phyloP scores from a whole-genome alignment of 306 rosid genomes.

The Luffa aegyptiaca region DNA sequence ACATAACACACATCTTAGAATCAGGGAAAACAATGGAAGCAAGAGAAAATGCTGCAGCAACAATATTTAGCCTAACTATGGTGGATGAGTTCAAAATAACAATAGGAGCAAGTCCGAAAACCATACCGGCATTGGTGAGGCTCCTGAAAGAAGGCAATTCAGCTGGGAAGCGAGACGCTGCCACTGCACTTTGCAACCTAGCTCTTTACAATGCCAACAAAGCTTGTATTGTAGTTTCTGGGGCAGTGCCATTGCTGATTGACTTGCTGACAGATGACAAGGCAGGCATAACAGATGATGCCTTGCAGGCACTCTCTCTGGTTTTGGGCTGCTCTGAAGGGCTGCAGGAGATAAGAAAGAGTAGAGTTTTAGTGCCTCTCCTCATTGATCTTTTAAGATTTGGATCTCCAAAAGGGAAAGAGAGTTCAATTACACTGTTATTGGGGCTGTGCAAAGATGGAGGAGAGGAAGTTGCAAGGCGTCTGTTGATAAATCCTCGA shows the following conservation, averaged over 20 bases:
- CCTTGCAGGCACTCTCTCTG: constrained; percentile 53
- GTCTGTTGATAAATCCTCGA: constrained; percentile 60
- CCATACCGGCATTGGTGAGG: constrained; percentile 64
- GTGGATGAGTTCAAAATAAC: constrained; percentile 61
- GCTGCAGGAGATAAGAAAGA: constrained; percentile 53
- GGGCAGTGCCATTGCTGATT: constrained; percentile 49
- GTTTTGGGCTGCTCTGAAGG: constrained; percentile 66
- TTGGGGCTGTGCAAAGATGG: constrained; percentile 84
- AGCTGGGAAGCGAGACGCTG: constrained; percentile 78
- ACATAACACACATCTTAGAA: constrained; percentile 59
- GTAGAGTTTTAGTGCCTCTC: constrained; percentile 51
- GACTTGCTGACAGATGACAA: constrained; percentile 70
- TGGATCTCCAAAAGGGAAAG: constrained; percentile 88
- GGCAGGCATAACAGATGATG: constrained; percentile 76
- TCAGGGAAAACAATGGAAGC: constrained; percentile 77
- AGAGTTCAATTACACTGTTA: constrained; percentile 59
- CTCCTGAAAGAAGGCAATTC: constrained; percentile 72
- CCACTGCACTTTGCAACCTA: constrained; percentile 64
- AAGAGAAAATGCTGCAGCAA: constrained; percentile 86
- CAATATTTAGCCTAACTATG: constrained; percentile 67
- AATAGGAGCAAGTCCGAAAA: constrained; percentile 49
- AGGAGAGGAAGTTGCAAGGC: constrained; percentile 59
- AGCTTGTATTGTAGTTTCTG: constrained; percentile 36
- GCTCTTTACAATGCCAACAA: constrained; percentile 69
- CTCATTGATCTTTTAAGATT: constrained; percentile 81